Base-by-base conservation (phyloP, 441 rosid species). In the Jatropha multifida region DNA sequence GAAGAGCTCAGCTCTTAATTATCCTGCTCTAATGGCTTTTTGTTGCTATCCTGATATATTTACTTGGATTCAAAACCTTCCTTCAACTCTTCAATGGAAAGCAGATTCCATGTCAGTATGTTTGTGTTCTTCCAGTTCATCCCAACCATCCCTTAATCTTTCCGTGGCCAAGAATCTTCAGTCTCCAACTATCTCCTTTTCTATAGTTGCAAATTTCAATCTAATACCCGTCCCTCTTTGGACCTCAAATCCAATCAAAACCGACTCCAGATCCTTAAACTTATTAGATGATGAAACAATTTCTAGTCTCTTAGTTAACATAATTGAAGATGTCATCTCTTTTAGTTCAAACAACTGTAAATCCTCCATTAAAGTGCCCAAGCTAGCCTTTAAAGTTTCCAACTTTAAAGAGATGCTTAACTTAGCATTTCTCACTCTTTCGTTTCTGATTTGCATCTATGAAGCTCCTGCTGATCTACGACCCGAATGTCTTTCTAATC, bases 391-490 rank as follows among this genome's bases (percentile, higher is more conserved):
- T 11, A 42, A 5, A 42, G 62, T 52, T 54, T 65, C 88, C 15
- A 81, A 87, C 71, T 74, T 87, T 55, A 83, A 76, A 74, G 92
- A 84, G 65, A 77, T 90, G 42, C 90, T 94, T 78, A 89, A 91
- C 80, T 83, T 89, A 2, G 83, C 88, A 0, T 92, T 91, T 71
- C 82, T 88, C 79, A 86, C 97, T 27, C 88, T 94, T 15, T 67
- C 82, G 0, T 75, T 92, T 65, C 87, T 94, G 44, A 75, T 94
- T 8, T 91, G 94, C 80, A 84, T 90, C 83, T 92, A 92, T 9
- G 97, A 94, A 81, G 97, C 96, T 2, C 98, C 97, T 1, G 65
- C 81, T 0, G 86, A 86, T 72, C 85, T 94, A 14, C 78, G 98
- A 26, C 77, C 86, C 1, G 76, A 78, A 13, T 92, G 95, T 75